Evolutionary conservation across 768 basidiomycete genomes (phyloP), one percentile per base, ranked within the genome.

Genomic region (Pholiota microspora): DNA sequence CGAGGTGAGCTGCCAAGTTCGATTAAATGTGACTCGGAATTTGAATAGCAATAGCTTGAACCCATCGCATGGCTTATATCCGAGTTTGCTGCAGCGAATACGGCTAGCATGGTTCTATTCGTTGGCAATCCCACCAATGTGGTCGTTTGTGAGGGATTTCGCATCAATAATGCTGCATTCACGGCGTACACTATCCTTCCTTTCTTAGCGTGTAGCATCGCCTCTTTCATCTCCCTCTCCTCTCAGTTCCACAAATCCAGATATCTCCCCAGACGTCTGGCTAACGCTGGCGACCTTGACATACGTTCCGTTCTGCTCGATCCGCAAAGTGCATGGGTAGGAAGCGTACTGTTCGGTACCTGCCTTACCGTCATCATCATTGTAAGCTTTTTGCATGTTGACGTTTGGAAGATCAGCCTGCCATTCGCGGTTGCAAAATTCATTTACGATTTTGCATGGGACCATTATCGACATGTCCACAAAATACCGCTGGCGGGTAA

Each of bases 111-210:
- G 79, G 81, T 82, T 18, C 66, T 85, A 0, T 92, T 97, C 46
- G 87, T 93, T 2, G 89, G 89, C 0, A 98, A 98, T 65, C 93
- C 92, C 2, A 98, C 96, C 0, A 98, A 98, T 63, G 86, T 97
- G 16, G 89, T 98, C 44, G 84, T 97, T 23, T 89, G 92, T 47
- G 92, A 92, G 51, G 92, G 92, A 0, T 94, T 97, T 66, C 66
- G 74, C 3, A 77, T 96, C 44, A 86, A 88, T 47, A 90, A 91
- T 58, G 80, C 82, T 9, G 82, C 83, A 0, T 94, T 89, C 70
- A 90, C 89, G 0, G 89, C 87, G 0, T 93, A 93, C 70, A 83
- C 88, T 13, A 86, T 91, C 47, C 73, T 95, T 10, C 92, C 94
- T 0, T 89, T 93, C 62, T 64, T 95, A 25, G 85, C 81, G 2